A percentile compares a stretch with the other conserved stretches of the same genome.
Conservation (phyloP, 257 asterid genomes). For the Solanum appendiculatum region DNA sequence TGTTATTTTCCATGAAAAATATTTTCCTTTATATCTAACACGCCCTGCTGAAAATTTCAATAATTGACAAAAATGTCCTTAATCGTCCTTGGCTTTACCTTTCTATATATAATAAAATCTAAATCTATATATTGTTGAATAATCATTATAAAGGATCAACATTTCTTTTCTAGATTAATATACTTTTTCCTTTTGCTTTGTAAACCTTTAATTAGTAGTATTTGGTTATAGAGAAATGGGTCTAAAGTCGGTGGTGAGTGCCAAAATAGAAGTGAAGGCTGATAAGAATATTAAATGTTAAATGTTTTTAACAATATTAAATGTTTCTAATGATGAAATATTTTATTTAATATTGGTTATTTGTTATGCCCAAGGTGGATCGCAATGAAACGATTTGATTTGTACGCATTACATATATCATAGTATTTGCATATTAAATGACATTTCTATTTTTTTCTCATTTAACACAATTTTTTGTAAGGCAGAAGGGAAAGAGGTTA, state of each 20-base stretch:
- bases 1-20: too few relatives aligned
- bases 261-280: background rate
- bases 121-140: background rate
- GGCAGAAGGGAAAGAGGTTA: background rate
- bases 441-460: background rate
- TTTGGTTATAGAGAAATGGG: background rate
- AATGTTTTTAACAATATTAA: too few relatives aligned
- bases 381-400: background rate
- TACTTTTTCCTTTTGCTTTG: background rate
- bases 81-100: background rate
- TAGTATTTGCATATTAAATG: background rate
- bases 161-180: background rate
- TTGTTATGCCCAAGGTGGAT: background rate
- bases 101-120: too few relatives aligned
- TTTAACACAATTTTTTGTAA: background rate
- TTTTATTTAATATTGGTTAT: background rate
- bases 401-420: background rate
- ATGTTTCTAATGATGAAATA: background rate
- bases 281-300: too few relatives aligned
- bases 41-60: background rate
- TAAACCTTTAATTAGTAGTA: background rate
- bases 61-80: background rate
- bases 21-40: background rate
- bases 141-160: background rate
- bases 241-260: background rate